Percentiles rank a stretch among this genome's conserved stretches.
Evolutionary conservation across 257 asterid genomes (phyloP).

Genomic region (Nicotiana noctiflora): DNA sequence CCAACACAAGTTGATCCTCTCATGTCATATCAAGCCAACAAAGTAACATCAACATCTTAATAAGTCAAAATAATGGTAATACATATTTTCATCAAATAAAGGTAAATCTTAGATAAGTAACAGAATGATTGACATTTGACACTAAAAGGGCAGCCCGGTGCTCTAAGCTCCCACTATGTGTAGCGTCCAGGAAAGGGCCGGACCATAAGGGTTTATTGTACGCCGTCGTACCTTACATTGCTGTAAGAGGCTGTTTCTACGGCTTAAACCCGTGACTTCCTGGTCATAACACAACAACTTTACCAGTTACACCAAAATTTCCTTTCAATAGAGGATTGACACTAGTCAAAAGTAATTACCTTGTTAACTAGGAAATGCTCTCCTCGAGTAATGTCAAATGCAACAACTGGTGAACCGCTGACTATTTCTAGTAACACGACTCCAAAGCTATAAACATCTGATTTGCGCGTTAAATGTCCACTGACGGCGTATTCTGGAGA

Average conservation of each 20-base stretch:
- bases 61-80: not conserved
- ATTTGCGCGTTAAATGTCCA: constrained; percentile 68
- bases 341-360: constrained; percentile 29
- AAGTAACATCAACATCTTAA: not conserved
- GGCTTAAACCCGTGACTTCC: too few relatives aligned
- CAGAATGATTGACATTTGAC: too few relatives aligned
- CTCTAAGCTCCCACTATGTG: too few relatives aligned
- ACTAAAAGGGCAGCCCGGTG: too few relatives aligned
- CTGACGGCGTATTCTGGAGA: constrained; percentile 79
- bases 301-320: too few relatives aligned
- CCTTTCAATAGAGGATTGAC: not conserved
- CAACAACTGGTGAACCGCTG: constrained; percentile 50
- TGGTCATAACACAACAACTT: too few relatives aligned
- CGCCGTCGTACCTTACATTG: too few relatives aligned
- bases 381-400: constrained; percentile 51
- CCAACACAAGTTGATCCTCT: constrained; percentile 2
- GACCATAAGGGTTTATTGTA: too few relatives aligned
- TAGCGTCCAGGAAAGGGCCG: too few relatives aligned
- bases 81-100: not conserved
- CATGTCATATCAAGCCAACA: constrained; percentile 4
- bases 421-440: constrained; percentile 62
- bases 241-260: too few relatives aligned
- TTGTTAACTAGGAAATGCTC: constrained; percentile 66
- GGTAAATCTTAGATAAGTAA: not conserved
- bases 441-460: constrained; percentile 83